Conservation (phyloP, 257 asterid genomes). For the Datura wrightii region DNA sequence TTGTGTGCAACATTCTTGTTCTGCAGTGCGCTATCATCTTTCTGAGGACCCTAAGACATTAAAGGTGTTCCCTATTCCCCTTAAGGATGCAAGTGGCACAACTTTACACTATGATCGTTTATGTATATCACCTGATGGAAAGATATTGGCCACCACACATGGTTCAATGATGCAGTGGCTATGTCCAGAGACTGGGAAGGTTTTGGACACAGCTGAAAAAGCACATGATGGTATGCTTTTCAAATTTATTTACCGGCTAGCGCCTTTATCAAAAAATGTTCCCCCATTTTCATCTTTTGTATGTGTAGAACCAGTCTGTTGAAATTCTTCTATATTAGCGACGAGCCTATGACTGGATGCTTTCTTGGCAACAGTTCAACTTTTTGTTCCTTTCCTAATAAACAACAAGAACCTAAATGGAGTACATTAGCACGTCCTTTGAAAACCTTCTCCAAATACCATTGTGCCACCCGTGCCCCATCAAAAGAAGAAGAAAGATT, state of each 20-base stretch:
- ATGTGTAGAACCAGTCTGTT: slow-evolving; percentile 4
- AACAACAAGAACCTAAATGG: slow-evolving; percentile 14
- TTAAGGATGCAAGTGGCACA: slow-evolving; percentile 76
- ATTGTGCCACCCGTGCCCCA: background rate
- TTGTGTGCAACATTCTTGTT: slow-evolving; percentile 27
- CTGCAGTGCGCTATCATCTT: slow-evolving; percentile 89
- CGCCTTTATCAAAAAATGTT: background rate
- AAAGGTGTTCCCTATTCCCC: slow-evolving; percentile 90
- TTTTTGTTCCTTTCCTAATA: background rate
- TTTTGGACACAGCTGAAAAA: slow-evolving; percentile 91
- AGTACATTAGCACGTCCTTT: background rate
- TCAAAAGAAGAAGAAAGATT: background rate
- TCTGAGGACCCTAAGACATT: slow-evolving; percentile 96
- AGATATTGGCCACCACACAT: slow-evolving; percentile 81
- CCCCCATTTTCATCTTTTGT: background rate
- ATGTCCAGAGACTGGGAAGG: slow-evolving; percentile 79
- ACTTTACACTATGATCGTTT: slow-evolving; percentile 84
- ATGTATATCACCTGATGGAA: slow-evolving; percentile 89
- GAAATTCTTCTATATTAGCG: slow-evolving; percentile 2
- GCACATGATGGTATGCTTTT: slow-evolving; percentile 87
- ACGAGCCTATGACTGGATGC: background rate
- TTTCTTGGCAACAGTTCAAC: background rate
- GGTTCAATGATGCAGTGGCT: slow-evolving; percentile 96
- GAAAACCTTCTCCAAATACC: background rate
- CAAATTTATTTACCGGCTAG: slow-evolving; percentile 16